Base-by-base conservation (phyloP, 2,329 filamentous ascomycete genomes). In the Blastomyces gilchristii region DNA sequence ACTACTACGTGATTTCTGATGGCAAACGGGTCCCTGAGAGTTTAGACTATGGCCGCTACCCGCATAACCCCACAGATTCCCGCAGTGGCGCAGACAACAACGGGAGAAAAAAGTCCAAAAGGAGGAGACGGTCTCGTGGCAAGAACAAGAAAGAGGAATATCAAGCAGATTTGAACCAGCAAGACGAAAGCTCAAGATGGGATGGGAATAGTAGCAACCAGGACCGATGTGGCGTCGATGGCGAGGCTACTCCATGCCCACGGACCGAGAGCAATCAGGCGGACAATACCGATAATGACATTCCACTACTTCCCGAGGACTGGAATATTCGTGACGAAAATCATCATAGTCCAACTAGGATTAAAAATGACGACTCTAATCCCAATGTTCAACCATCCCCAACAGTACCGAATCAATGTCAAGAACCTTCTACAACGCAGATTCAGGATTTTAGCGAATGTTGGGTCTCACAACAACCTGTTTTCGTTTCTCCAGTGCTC, bases 1-100 rank as follows among this genome's bases (percentile, higher is more conserved):
- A 62, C 8, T 68, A 66, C 41, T 68, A 68, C 41, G 37, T 64
- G 16, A 64, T 68, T n/a, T 63, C 64, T n/a, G 49, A 68, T 37
- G 64, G 65, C 11, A 57, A 67, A 45, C 63, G 58, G 49, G 39
- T 68, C 28, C 62, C 58, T 39, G 50, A 59, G 25, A 61, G 63
- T 43, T 37, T 43, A 53, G 28, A 37, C n/a, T 11, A 37, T 9
- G 37, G 59, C n/a, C 18, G 2, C 47, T 9, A 41, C 7, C 37
- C 39, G 34, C 45, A 61, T 12, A 61, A 39, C 9, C 25, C n/a
- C 53, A n/a, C 12, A 25, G 22, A 28, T 28, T 8, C 25, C 18
- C 2, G 16, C 31, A 12, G 14, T 41, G 28, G 31, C 8, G n/a
- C 6, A 34, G 28, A n/a, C 25, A 49, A 49, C 2, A 18, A 25